Conservation (phyloP, 805 yeast species). For the Saturnispora hagleri region DNA sequence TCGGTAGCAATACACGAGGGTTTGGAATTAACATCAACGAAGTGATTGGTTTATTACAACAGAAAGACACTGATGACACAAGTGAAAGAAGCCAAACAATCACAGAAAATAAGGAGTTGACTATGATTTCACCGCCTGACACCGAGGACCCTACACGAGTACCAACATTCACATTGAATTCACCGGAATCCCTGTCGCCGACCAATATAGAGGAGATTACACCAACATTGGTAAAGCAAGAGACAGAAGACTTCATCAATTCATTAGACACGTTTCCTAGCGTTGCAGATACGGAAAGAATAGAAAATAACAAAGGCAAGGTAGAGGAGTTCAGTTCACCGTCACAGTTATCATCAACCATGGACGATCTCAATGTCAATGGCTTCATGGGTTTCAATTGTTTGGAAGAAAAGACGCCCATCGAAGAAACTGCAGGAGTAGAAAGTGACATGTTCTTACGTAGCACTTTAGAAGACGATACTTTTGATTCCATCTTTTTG, state of each 20-base stretch:
- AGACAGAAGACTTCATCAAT: constrained; percentile 13
- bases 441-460: neutral
- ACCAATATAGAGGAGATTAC: neutral
- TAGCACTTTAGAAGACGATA: neutral
- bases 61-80: constrained; percentile 3
- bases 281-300: neutral
- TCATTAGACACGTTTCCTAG: neutral
- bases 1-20: constrained; percentile 3
- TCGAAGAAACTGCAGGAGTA: neutral
- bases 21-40: constrained; percentile 5
- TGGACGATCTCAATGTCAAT: constrained; percentile 9
- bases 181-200: neutral
- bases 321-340: constrained; percentile 1
- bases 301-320: constrained; percentile 1
- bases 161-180: neutral
- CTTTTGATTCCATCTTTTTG: neutral
- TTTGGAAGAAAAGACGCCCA: constrained; percentile 7
- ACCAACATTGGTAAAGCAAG: constrained; percentile 14
- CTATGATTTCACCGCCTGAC: neutral
- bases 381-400: constrained; percentile 14
- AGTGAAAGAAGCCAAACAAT: neutral
- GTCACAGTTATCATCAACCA: constrained; percentile 5
- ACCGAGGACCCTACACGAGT: neutral
- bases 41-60: neutral
- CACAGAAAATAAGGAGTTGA: neutral